Conservation (phyloP, 371 early-diverging fungal genomes). For the Lichtheimia corymbifera region DNA sequence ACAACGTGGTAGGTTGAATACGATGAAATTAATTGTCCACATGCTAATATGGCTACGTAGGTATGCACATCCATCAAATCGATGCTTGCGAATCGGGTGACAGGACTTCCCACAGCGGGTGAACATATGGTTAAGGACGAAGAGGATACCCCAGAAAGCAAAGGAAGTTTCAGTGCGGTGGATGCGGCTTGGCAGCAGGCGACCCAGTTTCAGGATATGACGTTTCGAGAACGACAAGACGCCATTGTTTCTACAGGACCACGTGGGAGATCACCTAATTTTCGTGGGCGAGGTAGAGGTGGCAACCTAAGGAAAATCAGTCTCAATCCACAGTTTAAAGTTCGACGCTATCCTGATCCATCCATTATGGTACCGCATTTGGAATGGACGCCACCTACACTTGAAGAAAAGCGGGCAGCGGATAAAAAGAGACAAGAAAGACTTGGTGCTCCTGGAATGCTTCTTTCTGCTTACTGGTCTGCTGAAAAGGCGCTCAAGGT, state of each 20-base stretch:
- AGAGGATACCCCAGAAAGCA: not conserved
- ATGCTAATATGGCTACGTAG: not conserved
- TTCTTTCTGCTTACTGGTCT: slow-evolving; percentile 6
- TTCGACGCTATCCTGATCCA: not conserved
- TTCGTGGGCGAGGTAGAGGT: slow-evolving; percentile 9
- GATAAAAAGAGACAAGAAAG: slow-evolving; percentile 6
- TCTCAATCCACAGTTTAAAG: slow-evolving; percentile 17
- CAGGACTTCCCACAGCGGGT: too few relatives aligned
- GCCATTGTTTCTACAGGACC: not conserved
- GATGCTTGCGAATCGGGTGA: too few relatives aligned
- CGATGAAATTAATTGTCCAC: not conserved
- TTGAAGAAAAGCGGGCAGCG: not conserved
- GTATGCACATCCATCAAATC: not conserved
- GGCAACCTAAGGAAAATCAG: not conserved
- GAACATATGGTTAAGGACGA: not conserved
- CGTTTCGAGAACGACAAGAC: slow-evolving; percentile 38
- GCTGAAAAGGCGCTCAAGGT: slow-evolving; percentile 19
- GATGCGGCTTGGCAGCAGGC: slow-evolving; percentile 38
- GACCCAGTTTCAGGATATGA: slow-evolving; percentile 35
- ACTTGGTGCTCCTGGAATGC: slow-evolving; percentile 8
- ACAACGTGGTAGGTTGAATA: not conserved
- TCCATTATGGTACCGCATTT: not conserved
- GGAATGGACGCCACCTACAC: not conserved
- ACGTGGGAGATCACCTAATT: not conserved
- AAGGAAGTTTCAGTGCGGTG: slow-evolving; percentile 1